Conservation (phyloP, 495 filamentous ascomycete species). For the Staphylotrichum tortipilum region DNA sequence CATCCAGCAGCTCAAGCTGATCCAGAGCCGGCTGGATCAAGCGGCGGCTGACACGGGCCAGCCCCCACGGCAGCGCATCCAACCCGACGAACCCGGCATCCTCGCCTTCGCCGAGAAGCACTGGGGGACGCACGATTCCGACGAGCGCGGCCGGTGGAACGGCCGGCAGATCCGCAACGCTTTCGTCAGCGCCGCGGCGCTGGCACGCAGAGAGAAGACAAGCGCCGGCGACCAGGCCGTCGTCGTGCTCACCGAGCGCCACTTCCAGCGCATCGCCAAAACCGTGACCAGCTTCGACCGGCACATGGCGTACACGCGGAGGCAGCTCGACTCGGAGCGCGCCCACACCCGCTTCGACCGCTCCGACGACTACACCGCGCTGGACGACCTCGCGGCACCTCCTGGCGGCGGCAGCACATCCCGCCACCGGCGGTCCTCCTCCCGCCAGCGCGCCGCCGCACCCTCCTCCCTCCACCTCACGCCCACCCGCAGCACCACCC, state of each 20-base stretch:
- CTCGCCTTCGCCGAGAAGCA: background rate
- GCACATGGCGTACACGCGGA: background rate
- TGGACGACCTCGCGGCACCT: too few relatives aligned
- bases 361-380: background rate
- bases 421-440: too few relatives aligned
- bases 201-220: background rate
- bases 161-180: constrained; percentile 33
- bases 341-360: background rate
- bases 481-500: too few relatives aligned
- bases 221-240: background rate
- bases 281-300: background rate
- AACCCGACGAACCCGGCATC: background rate
- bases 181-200: constrained; percentile 3
- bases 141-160: constrained; percentile 24
- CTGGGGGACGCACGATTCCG: background rate
- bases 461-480: too few relatives aligned
- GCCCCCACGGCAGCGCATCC: background rate
- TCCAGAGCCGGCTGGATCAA: background rate
- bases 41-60: too few relatives aligned
- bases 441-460: too few relatives aligned
- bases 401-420: too few relatives aligned
- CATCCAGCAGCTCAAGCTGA: background rate
- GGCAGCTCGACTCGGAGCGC: background rate
- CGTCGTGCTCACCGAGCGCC: background rate
- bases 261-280: background rate